Percentiles rank a stretch among this genome's conserved stretches.
phyloP scores from a whole-genome alignment of 257 asterid genomes.

The Lantana camara region DNA sequence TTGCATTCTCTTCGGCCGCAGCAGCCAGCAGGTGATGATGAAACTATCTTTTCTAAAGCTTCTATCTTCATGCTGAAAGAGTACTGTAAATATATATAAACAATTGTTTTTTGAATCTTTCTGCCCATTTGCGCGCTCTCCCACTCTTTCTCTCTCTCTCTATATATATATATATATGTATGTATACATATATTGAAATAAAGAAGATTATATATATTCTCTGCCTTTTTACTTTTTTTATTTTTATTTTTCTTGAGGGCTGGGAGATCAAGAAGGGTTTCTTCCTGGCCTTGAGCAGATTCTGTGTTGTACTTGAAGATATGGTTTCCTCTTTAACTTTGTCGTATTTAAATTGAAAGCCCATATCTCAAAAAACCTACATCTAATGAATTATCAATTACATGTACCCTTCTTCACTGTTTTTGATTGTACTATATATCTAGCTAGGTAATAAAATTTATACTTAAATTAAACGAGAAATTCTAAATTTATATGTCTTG shows the following conservation, averaged over 20 bases:
- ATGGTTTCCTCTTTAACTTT: conserved; percentile 16
- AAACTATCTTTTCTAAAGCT: background rate
- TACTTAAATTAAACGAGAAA: too few species aligned
- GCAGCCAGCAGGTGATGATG: conserved; percentile 3
- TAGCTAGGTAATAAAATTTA: too few species aligned
- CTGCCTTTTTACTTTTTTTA: too few species aligned
- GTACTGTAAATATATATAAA: too few species aligned
- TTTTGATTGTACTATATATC: background rate
- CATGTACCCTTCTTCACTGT: background rate
- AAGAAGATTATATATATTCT: too few species aligned
- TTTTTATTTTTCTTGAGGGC: background rate
- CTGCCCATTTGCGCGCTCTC: too few species aligned
- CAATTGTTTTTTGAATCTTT: too few species aligned
- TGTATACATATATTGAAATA: too few species aligned
- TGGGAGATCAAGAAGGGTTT: conserved; percentile 16
- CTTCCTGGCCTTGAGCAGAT: conserved; percentile 16
- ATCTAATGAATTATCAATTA: background rate
- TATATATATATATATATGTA: too few species aligned
- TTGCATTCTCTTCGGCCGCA: conserved; percentile 7
- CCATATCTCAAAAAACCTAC: background rate
- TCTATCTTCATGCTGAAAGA: too few species aligned
- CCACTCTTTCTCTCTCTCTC: too few species aligned
- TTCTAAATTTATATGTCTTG: too few species aligned
- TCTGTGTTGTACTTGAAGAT: conserved; percentile 28
- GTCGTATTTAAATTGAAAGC: background rate